phyloP scores from a whole-genome alignment of 805 yeast genomes.

The Brettanomyces anomalus region DNA sequence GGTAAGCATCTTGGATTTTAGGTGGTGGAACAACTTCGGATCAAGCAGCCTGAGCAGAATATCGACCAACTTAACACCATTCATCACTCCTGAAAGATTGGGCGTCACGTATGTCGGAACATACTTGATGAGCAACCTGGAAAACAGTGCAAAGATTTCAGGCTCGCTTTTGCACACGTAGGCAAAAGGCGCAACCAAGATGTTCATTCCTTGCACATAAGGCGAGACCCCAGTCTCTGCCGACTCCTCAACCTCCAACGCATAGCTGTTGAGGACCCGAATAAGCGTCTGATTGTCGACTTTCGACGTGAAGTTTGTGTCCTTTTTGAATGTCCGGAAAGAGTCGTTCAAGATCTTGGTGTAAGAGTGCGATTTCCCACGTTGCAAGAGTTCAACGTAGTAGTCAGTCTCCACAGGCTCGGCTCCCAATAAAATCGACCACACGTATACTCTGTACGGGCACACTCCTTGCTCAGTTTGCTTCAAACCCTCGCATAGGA shows the following conservation, averaged over 20 bases:
- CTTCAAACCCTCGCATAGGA: conserved; percentile 38
- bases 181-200: conserved; percentile 74
- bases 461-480: conserved; percentile 33
- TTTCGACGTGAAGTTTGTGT: conserved; percentile 47
- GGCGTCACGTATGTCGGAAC: conserved; percentile 77
- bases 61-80: conserved; percentile 70
- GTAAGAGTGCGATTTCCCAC: conserved; percentile 52
- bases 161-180: conserved; percentile 75
- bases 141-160: conserved; percentile 69
- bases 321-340: conserved; percentile 75
- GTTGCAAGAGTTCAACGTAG: conserved; percentile 44
- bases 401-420: conserved; percentile 47
- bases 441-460: conserved; percentile 65
- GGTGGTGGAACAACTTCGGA: conserved; percentile 51
- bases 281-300: conserved; percentile 66
- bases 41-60: conserved; percentile 63
- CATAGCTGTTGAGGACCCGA: conserved; percentile 65
- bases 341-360: conserved; percentile 78
- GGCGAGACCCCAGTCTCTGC: conserved; percentile 24
- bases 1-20: conserved; percentile 57
- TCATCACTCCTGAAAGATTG: conserved; percentile 71
- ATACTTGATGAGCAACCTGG: conserved; percentile 47
- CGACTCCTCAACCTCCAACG: conserved; percentile 32
- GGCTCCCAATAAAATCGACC: conserved; percentile 69
- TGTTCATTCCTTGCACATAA: conserved; percentile 92